Conservation (phyloP, 352 stramenopile species). For the Globisporangium splendens region DNA sequence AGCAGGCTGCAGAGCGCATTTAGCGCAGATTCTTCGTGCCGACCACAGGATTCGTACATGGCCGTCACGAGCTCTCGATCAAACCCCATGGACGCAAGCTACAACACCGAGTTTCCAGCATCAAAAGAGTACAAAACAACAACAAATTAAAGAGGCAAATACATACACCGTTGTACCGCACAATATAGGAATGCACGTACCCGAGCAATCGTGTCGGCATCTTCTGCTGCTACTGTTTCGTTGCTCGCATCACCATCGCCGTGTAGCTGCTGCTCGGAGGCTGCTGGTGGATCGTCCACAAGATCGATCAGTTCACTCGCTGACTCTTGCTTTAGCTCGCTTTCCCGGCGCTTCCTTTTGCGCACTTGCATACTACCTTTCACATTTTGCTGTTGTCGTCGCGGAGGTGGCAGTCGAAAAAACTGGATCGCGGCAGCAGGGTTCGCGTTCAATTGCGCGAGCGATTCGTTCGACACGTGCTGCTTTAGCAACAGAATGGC, state of each 20-base stretch:
- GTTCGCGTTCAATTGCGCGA: conserved; percentile 48
- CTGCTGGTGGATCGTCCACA: neutral
- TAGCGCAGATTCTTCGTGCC: conserved; percentile 46
- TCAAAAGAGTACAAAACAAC: neutral
- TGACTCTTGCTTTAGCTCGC: neutral
- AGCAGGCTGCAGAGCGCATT: conserved; percentile 61
- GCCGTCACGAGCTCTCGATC: conserved; percentile 36
- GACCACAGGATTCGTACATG: conserved; percentile 61
- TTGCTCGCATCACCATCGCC: neutral
- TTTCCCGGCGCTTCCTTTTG: neutral
- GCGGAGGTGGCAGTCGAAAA: conserved; percentile 15
- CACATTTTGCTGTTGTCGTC: neutral
- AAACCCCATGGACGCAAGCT: conserved; percentile 68
- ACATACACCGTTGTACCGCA: too few species aligned
- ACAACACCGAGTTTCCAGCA: conserved; percentile 2
- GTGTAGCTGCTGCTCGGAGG: neutral
- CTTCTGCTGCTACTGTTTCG: conserved; percentile 8
- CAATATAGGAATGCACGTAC: conserved; percentile 17
- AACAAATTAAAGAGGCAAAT: too few species aligned
- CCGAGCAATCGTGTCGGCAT: conserved; percentile 23
- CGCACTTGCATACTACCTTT: neutral
- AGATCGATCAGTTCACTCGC: conserved; percentile 16
- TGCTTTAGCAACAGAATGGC: conserved; percentile 53
- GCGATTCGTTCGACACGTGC: conserved; percentile 24
- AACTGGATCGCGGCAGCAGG: conserved; percentile 32